Evolutionary conservation across 129 eudicot genomes (phyloP), one percentile per base, ranked within the genome.

Genomic region (Artemisia tridentata): DNA sequence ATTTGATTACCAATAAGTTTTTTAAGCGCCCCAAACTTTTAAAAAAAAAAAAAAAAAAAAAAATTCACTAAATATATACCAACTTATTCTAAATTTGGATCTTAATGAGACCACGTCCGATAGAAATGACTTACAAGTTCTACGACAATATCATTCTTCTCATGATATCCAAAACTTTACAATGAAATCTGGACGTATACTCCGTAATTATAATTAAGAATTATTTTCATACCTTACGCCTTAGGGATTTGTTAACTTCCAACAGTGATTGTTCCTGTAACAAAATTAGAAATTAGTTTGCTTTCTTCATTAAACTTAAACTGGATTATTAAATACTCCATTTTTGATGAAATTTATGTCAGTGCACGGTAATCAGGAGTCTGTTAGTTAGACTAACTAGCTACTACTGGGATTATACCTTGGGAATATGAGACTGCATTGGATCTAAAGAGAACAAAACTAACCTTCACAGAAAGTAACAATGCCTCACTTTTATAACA

Each of bases 221-320:
- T 49, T 63, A 3, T n/a, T 74, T 52, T 21, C 78, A 54, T 69
- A 82, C 85, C 87, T 82, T 74, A 70, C 58, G 67, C 66, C 65
- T 80, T 45, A 85, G 54, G 76, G 74, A 69, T 43, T 75, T 73
- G 56, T 85, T 85, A 23, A 72, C 56, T 69, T 82, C 85, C 75
- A 77, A 27, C 27, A 82, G 83, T 29, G 75, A 59, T 55, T 77
- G 72, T 56, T 85, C 87, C 87, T 82, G 76, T 11, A 58, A 54
- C 31, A 65, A 25, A n/a, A 63, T 48, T 38, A 43, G 38, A 53
- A 64, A 31, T 65, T 64, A 53, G 57, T 52, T 54, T 50, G 4
- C 31, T 48, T 38, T 17, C 16, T 72, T 72, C 49, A 19, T 48
- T 27, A 61, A 47, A 16, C 61, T 38, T 50, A 47, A 45, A 45